Base-by-base conservation (phyloP, 768 basidiomycete species). In the Lactarius evosmus region DNA sequence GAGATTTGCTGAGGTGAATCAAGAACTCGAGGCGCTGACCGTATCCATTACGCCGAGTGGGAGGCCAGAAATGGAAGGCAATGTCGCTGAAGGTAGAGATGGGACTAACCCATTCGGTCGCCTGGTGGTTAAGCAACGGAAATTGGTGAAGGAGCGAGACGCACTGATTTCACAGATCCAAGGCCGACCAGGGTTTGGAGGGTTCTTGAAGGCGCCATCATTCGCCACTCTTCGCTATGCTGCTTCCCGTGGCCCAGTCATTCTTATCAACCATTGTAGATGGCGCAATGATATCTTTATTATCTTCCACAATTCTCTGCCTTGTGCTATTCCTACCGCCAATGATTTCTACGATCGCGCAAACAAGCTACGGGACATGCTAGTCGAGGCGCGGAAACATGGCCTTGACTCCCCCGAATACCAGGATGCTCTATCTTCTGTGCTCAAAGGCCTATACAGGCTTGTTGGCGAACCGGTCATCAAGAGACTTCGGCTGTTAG, bases 261-360 rank as follows among this genome's bases (percentile, higher is more conserved):
- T 61, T 4, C 27, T 61, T 9, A 56, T 56, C 16, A 61, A 56
- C 19, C 62, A 58, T 4, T 54, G 57, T 17, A 9, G 7, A 8
- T 54, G 29, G 27, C 52, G 52, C 33, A 44, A 41, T 29, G 57
- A 58, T 19, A 59, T 59, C 29, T 9, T 59, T 14, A 40, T 64
- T 30, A 4, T 59, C n/a, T 4, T 22, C 44, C 44, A 44, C 3
- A 12, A 44, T 9, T 44, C 11, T 22, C n/a, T 12, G 4, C 44
- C 44, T 22, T 44, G 44, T 11, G 11, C n/a, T 9, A 22, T 44
- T 12, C 44, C 44, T 4, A 44, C 44, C n/a, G 0, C 44, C 3
- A 0, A 44, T 22, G 22, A 58, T 30, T 58, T 58, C 22, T 58
- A 49, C 25, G 57, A 34, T 22, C 44, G 44, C 3, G 44, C 30